phyloP scores from a whole-genome alignment of 495 filamentous ascomycete species.

The Thermothielavioides terrestris region DNA sequence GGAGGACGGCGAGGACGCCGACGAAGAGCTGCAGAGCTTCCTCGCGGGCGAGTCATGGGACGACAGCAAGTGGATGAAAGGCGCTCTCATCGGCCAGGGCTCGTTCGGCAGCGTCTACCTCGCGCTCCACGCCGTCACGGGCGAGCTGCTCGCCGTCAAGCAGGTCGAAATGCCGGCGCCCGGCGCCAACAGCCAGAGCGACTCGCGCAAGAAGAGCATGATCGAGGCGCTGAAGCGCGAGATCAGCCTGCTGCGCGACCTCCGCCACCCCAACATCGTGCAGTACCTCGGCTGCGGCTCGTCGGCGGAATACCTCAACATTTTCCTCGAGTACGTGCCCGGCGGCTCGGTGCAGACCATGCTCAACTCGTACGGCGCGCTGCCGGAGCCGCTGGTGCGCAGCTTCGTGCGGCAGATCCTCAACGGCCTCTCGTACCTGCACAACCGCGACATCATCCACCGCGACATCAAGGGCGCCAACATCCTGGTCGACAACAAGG shows the following conservation, averaged over 20 bases:
- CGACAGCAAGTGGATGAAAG: conserved; percentile 98
- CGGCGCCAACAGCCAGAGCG: conserved; percentile 66
- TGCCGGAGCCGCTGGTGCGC: conserved; percentile 86
- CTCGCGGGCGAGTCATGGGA: conserved; percentile 89
- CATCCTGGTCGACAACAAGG: conserved; percentile 98
- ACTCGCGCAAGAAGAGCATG: conserved; percentile 94
- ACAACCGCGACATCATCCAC: conserved; percentile 93
- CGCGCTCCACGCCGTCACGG: conserved; percentile 92
- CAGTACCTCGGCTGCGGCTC: conserved; percentile 93
- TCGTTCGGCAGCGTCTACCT: conserved; percentile 96
- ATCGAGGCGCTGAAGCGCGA: conserved; percentile 93
- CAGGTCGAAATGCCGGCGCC: conserved; percentile 89
- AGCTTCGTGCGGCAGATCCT: conserved; percentile 98
- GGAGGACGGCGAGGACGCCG: conserved; percentile 82
- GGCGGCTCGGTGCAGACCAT: conserved; percentile 96
- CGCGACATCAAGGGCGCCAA: conserved; percentile 99
- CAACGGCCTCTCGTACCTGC: conserved; percentile 87
- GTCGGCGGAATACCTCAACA: conserved; percentile 88
- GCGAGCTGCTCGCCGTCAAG: conserved; percentile 96
- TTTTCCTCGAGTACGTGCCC: conserved; percentile 99
- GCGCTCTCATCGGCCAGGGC: conserved; percentile 90
- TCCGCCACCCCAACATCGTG: conserved; percentile 95
- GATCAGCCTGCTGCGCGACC: conserved; percentile 85
- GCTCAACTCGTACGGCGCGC: conserved; percentile 94
- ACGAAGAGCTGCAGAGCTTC: conserved; percentile 69